A percentile compares a stretch with the other conserved stretches of the same genome.
Conservation (phyloP, 306 rosid genomes). For the Lablab purpureus region DNA sequence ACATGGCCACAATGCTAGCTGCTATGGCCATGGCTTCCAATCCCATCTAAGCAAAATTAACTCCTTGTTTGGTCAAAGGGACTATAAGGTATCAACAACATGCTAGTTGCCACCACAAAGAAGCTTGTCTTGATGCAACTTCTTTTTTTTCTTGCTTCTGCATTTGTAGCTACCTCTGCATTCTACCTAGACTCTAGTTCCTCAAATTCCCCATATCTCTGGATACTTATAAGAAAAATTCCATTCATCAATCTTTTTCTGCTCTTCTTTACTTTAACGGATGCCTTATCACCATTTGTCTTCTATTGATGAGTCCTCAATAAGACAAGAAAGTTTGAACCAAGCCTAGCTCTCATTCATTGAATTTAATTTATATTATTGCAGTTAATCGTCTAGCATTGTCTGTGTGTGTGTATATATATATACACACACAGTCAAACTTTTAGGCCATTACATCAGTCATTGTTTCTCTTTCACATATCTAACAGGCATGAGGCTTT, state of each 20-base stretch:
- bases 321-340: not conserved
- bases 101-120: no score
- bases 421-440: not conserved
- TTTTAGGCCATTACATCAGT: not conserved
- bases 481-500: slow-evolving; percentile 8
- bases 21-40: not conserved
- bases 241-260: not conserved
- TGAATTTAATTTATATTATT: not conserved
- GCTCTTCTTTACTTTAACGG: not conserved
- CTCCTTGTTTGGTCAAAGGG: not conserved
- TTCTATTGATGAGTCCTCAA: not conserved
- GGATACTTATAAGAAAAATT: no score
- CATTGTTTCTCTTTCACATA: not conserved
- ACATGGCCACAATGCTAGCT: not conserved
- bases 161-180: no score
- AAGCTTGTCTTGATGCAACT: not conserved
- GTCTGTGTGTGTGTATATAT: not conserved
- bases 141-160: not conserved
- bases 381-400: not conserved
- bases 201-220: no score
- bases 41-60: not conserved
- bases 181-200: no score
- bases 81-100: not conserved
- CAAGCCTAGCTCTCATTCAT: slow-evolving; percentile 1
- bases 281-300: not conserved